A percentile compares a stretch with the other conserved stretches of the same genome.
Evolutionary conservation across 2,329 filamentous ascomycete species (phyloP).

Genomic region (Cercospora sp.): DNA sequence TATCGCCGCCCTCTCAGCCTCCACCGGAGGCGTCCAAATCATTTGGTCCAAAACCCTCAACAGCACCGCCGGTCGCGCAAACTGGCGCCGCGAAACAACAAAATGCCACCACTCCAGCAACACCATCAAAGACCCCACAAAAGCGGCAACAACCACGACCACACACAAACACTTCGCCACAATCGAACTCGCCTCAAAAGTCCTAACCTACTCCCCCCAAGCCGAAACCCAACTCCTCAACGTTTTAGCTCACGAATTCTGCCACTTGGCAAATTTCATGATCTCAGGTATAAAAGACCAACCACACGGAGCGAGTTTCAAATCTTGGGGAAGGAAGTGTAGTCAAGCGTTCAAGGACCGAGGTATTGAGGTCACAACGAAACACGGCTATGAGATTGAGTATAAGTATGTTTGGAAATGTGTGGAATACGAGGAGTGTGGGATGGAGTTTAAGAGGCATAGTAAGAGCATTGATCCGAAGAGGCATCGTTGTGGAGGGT

Average conservation of each 20-base stretch:
- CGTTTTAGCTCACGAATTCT: conserved; percentile 94
- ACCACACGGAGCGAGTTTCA: conserved; percentile 83
- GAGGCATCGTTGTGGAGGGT: conserved; percentile 74
- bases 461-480: conserved; percentile 77
- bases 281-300: conserved; percentile 71
- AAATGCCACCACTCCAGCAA: conserved; percentile 30
- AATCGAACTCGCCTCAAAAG: conserved; percentile 86
- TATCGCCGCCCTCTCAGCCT: conserved; percentile 58
- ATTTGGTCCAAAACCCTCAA: conserved; percentile 77
- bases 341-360: conserved; percentile 59
- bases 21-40: conserved; percentile 69
- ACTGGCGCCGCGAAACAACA: conserved; percentile 51
- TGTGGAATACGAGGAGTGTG: conserved; percentile 54
- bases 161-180: conserved; percentile 58
- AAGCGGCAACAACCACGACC: conserved; percentile 28
- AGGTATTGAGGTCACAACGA: conserved; percentile 79
- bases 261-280: conserved; percentile 91
- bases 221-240: conserved; percentile 62
- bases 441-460: conserved; percentile 75
- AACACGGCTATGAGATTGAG: conserved; percentile 84
- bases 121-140: conserved; percentile 1
- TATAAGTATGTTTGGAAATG: conserved; percentile 93
- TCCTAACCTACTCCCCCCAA: conserved; percentile 70
- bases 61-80: conserved; percentile 68
- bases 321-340: conserved; percentile 66